These are phyloP conservation scores for Zelopaecilomyces penicillatus DNA, from an alignment of 2,329 filamentous ascomycete genomes.

Conservation along the genomic window DNA sequence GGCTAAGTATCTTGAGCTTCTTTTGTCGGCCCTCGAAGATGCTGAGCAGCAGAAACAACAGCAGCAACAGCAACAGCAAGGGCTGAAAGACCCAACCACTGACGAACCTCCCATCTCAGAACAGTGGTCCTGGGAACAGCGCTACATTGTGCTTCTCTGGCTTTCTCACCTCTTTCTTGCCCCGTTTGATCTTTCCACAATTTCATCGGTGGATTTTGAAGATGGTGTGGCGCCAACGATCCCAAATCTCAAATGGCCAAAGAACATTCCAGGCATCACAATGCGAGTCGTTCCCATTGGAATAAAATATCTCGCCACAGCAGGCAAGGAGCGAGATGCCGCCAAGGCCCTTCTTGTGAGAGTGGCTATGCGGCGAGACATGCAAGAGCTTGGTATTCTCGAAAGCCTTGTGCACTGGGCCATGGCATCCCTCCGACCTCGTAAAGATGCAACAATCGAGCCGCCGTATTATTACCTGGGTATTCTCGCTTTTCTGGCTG, in stretches of 20 bases:
- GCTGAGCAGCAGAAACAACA: slow-evolving; percentile 26
- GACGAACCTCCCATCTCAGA: slow-evolving; percentile 4
- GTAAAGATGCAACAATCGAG: slow-evolving; percentile 24
- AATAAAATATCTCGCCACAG: slow-evolving; percentile 59
- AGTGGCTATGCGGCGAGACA: slow-evolving; percentile 75
- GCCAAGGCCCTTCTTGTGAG: slow-evolving; percentile 77
- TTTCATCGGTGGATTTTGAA: slow-evolving; percentile 56
- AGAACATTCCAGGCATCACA: slow-evolving; percentile 59
- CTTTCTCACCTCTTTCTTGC: slow-evolving; percentile 72
- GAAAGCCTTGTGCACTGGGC: slow-evolving; percentile 63
- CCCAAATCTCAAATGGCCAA: slow-evolving; percentile 46
- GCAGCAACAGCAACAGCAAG: slow-evolving; percentile 3
- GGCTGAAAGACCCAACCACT: neutral
- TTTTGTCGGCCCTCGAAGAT: slow-evolving; percentile 67
- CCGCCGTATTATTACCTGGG: slow-evolving; percentile 72
- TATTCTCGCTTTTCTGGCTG: slow-evolving; percentile 69
- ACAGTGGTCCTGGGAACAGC: slow-evolving; percentile 71
- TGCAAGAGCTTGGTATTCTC: slow-evolving; percentile 70
- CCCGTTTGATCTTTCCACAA: slow-evolving; percentile 82
- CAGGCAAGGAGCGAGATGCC: slow-evolving; percentile 83
- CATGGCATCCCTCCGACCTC: slow-evolving; percentile 48
- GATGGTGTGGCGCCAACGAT: slow-evolving; percentile 35
- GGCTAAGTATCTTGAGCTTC: slow-evolving; percentile 70
- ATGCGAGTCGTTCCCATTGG: slow-evolving; percentile 63
- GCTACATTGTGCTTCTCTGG: slow-evolving; percentile 84